Evolutionary conservation across 306 rosid species (phyloP).

Genomic region (Mucuna pruriens): DNA sequence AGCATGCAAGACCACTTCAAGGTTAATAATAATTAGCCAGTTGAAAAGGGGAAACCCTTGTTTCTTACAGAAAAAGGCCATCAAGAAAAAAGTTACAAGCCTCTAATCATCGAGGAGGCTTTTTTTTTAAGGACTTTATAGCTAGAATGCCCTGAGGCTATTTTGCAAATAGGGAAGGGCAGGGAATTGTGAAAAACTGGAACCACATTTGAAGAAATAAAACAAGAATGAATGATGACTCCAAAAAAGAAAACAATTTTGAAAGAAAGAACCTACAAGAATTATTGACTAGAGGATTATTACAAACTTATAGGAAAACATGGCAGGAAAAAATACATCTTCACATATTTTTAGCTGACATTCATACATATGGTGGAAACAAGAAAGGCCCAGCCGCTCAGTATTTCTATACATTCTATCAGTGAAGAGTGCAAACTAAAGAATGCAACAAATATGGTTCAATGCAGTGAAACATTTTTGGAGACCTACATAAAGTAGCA

Average conservation of each 20-base stretch:
- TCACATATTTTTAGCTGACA: background rate
- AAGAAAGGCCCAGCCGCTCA: background rate
- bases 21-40: background rate
- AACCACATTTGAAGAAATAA: background rate
- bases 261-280: background rate
- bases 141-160: background rate
- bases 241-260: background rate
- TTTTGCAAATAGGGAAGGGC: background rate
- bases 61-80: background rate
- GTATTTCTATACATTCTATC: background rate
- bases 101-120: background rate
- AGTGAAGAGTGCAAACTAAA: background rate
- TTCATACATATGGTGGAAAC: background rate
- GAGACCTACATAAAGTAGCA: slow-evolving; percentile 22
- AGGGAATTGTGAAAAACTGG: background rate
- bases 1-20: background rate
- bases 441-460: slow-evolving; percentile 15
- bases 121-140: background rate
- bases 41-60: background rate
- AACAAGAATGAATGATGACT: background rate
- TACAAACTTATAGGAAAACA: background rate
- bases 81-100: background rate
- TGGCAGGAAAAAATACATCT: background rate
- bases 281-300: background rate
- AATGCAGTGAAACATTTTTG: background rate